These are phyloP conservation scores for Termitomyces bulborhizus DNA, from an alignment of 768 basidiomycete species.

Conservation along the genomic window DNA sequence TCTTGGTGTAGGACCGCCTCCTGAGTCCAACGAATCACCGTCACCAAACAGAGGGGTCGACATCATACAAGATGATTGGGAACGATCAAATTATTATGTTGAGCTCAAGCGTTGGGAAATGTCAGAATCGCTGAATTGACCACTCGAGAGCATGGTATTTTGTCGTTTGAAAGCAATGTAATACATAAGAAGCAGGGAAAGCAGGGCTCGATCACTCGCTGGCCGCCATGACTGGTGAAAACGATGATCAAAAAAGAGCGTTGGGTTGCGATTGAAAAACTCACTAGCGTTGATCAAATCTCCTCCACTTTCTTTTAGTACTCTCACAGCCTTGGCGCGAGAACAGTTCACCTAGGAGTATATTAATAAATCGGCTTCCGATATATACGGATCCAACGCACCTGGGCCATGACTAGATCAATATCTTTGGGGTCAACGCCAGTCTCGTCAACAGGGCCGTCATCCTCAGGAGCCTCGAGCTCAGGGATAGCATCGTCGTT, in stretches of 20 bases:
- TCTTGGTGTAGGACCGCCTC: constrained; percentile 40
- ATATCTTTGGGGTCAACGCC: constrained; percentile 93
- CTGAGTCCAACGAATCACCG: constrained; percentile 11
- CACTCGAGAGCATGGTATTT: constrained; percentile 5
- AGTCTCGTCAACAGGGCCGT: constrained; percentile 77
- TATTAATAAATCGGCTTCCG: background rate
- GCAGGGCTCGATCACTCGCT: constrained; percentile 55
- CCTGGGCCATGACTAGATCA: constrained; percentile 81
- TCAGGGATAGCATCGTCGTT: constrained; percentile 84
- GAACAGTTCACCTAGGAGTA: constrained; percentile 74
- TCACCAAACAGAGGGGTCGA: constrained; percentile 42
- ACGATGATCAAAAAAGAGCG: constrained; percentile 1
- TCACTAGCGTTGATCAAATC: constrained; percentile 96
- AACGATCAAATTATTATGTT: constrained; percentile 84
- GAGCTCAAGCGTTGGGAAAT: constrained; percentile 62
- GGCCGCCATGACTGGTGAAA: constrained; percentile 76
- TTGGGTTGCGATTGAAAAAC: constrained; percentile 27
- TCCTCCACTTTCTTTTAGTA: constrained; percentile 85
- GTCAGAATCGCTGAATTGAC: constrained; percentile 12
- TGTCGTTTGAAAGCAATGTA: constrained; percentile 23
- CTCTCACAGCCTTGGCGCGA: constrained; percentile 87
- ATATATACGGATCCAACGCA: constrained; percentile 1
- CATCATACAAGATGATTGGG: constrained; percentile 75
- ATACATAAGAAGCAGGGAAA: constrained; percentile 21
- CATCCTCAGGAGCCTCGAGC: constrained; percentile 76